These are phyloP conservation scores for Colletotrichum kahawae DNA, from an alignment of 2,329 filamentous ascomycete species.

Conservation along the genomic window DNA sequence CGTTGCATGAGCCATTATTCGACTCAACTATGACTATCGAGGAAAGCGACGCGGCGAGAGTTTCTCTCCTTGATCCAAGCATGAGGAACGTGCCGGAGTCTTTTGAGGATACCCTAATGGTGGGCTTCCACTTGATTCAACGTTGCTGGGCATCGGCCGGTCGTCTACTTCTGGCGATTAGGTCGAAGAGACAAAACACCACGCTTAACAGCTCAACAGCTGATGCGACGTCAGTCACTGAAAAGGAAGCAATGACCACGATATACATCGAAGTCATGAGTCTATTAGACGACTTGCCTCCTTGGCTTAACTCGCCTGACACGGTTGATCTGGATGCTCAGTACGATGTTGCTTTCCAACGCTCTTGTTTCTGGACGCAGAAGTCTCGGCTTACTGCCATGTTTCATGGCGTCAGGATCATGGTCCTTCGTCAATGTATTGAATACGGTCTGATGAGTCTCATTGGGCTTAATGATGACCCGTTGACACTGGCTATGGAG, in stretches of 20 bases:
- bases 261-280: not conserved
- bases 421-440: not conserved
- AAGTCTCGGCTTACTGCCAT: not conserved
- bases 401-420: not conserved
- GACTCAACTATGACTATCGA: constrained; percentile 39
- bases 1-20: constrained; percentile 48
- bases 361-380: not conserved
- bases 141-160: constrained; percentile 26
- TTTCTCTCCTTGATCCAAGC: not conserved
- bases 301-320: not conserved
- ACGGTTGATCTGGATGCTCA: not conserved
- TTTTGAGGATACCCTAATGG: not conserved
- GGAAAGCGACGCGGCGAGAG: not conserved
- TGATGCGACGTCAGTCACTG: not conserved
- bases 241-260: not conserved
- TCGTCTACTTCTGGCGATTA: not conserved
- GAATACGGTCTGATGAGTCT: not conserved
- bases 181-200: not conserved
- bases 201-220: not conserved
- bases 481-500: not conserved
- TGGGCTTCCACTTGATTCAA: constrained; percentile 47
- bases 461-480: not conserved
- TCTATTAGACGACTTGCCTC: not conserved
- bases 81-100: constrained; percentile 20
- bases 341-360: not conserved